Evolutionary conservation across 805 yeast genomes (phyloP).

Genomic region (Maudiozyma serrabonitensis): DNA sequence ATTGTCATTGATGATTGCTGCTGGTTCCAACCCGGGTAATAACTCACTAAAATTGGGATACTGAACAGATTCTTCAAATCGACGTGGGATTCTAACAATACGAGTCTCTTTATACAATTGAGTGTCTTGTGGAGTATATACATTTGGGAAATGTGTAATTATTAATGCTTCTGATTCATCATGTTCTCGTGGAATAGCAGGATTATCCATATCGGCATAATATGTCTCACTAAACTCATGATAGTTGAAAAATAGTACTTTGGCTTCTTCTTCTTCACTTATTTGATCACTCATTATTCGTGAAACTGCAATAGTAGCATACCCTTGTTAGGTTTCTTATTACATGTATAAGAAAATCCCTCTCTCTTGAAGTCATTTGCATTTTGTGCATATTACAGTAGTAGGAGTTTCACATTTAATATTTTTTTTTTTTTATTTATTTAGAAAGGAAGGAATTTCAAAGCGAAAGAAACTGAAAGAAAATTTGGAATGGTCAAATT

Average conservation of each 20-base stretch:
- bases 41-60: constrained; percentile 47
- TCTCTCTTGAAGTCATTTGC: too few relatives aligned
- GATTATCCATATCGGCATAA: constrained; percentile 19
- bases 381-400: too few relatives aligned
- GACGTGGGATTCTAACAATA: constrained; percentile 57
- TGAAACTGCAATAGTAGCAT: too few relatives aligned
- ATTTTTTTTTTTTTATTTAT: too few relatives aligned
- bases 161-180: constrained; percentile 33
- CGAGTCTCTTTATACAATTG: constrained; percentile 33
- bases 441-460: too few relatives aligned
- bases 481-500: too few relatives aligned
- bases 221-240: constrained; percentile 45
- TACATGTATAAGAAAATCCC: too few relatives aligned
- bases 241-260: constrained; percentile 47
- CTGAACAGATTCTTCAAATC: constrained; percentile 29
- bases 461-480: not conserved
- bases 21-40: constrained; percentile 56
- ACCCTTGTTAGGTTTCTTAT: too few relatives aligned
- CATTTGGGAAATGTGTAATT: constrained; percentile 60
- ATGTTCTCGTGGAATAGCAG: constrained; percentile 13
- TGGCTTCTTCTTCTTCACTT: constrained; percentile 1
- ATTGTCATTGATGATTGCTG: constrained; percentile 36
- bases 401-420: too few relatives aligned
- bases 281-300: not conserved
- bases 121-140: constrained; percentile 32